Evolutionary conservation across 257 asterid genomes (phyloP), one percentile per base, ranked within the genome.

Genomic region (Mitragyna speciosa): DNA sequence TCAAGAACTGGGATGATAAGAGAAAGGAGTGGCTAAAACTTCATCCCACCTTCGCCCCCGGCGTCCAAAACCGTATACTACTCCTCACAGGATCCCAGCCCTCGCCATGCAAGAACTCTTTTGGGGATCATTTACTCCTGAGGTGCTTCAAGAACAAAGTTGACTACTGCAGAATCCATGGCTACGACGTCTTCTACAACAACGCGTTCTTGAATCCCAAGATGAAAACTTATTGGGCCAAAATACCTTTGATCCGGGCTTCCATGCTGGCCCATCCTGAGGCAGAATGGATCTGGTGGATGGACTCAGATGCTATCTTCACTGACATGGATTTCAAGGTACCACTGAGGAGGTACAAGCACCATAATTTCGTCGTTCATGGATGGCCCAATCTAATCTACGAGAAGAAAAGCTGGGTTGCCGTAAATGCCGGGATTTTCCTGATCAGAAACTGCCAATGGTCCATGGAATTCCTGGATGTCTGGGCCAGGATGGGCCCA

Each of bases 181-280:
- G 91, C 15, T 88, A 86, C 28, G 86, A 84, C 1, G 84, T 94
- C 41, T 91, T 89, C 84, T 92, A 92, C 86, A 90, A 82, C 82
- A 92, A 86, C 72, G 91, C 88, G 1, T 76, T 59, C 49, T 71
- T 83, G 68, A 86, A 93, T 76, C 93, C 92, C 4, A 80, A 81
- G 30, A 89, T 92, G 98, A 77, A 77, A 2, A 87, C 92, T 1
- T 88, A 47, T 69, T 93, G 98, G 98, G 90, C 94, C 5, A 94
- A 94, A 73, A 84, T 91, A 12, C 94, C 98, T 8, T 8, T 89
- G 2, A 81, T 89, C 36, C 84, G 92, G 80, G 94, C 93, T 15
- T 86, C 98, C 2, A 94, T 94, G 98, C 12, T 94, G 83, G 95
- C 96, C 66, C 97, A 90, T 30, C 98, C 98, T 1, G 92, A 92